A percentile compares a stretch with the other conserved stretches of the same genome.
Evolutionary conservation across 106 monocot species (phyloP).

Genomic region (Apostasia shenzhenica): DNA sequence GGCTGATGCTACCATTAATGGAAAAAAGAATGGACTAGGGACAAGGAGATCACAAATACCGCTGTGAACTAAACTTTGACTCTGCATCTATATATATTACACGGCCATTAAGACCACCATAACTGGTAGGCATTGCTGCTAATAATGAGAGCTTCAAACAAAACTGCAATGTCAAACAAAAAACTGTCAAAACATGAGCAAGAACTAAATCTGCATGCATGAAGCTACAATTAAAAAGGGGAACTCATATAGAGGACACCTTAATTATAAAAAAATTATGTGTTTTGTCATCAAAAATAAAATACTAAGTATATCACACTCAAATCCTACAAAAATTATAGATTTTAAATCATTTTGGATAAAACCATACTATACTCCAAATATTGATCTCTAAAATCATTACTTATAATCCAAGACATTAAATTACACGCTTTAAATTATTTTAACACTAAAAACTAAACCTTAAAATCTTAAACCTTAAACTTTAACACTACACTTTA

Average conservation of each 20-base stretch:
- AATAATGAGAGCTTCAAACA: constrained; percentile 81
- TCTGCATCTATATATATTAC: constrained; percentile 91
- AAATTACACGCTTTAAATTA: no score
- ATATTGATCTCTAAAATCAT: no score
- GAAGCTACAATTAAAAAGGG: neutral
- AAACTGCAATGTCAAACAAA: constrained; percentile 41
- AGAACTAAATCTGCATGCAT: neutral
- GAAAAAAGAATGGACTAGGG: neutral
- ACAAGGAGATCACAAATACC: constrained; percentile 27
- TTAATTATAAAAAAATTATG: no score
- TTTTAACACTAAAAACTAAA: no score
- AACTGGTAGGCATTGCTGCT: constrained; percentile 67
- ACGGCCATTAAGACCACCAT: constrained; percentile 86
- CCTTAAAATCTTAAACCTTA: no score
- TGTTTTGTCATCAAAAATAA: no score
- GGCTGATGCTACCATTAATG: neutral
- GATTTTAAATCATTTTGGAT: no score
- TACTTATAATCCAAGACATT: no score
- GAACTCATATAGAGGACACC: neutral
- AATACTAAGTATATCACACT: no score
- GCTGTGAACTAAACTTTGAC: constrained; percentile 83
- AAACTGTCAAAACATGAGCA: constrained; percentile 2
- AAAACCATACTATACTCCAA: no score
- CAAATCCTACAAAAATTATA: no score
- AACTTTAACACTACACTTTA: no score